Conservation (phyloP, 306 rosid species). For the Myrica gale region DNA sequence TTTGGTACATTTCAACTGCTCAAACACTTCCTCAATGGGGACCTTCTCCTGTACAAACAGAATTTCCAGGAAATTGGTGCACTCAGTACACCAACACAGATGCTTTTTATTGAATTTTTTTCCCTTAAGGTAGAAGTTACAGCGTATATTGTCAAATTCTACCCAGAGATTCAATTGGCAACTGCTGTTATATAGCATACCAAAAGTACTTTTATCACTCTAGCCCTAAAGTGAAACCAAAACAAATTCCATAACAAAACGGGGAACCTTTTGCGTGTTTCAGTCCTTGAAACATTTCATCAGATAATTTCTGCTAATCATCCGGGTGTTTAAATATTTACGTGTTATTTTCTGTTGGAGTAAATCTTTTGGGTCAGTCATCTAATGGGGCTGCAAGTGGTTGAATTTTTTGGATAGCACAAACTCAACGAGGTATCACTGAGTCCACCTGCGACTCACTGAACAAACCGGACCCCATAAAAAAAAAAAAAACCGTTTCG, state of each 20-base stretch:
- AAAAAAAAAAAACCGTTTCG: not conserved
- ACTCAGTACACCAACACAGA: constrained; percentile 6
- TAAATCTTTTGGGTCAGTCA: not conserved
- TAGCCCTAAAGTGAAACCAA: too few relatives aligned
- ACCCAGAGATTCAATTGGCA: not conserved
- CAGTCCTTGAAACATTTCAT: too few relatives aligned
- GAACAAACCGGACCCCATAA: not conserved
- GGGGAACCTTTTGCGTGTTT: too few relatives aligned
- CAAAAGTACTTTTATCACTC: not conserved
- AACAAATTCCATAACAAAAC: too few relatives aligned
- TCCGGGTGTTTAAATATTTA: too few relatives aligned
- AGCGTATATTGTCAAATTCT: not conserved
- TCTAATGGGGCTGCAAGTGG: too few relatives aligned
- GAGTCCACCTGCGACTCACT: constrained; percentile 8
- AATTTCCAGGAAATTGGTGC: constrained; percentile 17
- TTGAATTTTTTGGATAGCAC: too few relatives aligned
- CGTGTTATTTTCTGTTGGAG: too few relatives aligned
- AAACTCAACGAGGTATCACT: not conserved
- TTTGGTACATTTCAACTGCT: constrained; percentile 73
- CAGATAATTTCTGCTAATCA: too few relatives aligned
- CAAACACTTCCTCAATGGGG: constrained; percentile 92
- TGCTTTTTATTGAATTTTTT: not conserved
- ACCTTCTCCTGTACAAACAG: constrained; percentile 68
- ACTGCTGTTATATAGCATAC: too few relatives aligned
- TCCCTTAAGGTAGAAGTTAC: not conserved